A percentile compares a stretch with the other conserved stretches of the same genome.
Evolutionary conservation across 352 stramenopile species (phyloP).

Genomic region (Globisporangium rhizosaccharum): DNA sequence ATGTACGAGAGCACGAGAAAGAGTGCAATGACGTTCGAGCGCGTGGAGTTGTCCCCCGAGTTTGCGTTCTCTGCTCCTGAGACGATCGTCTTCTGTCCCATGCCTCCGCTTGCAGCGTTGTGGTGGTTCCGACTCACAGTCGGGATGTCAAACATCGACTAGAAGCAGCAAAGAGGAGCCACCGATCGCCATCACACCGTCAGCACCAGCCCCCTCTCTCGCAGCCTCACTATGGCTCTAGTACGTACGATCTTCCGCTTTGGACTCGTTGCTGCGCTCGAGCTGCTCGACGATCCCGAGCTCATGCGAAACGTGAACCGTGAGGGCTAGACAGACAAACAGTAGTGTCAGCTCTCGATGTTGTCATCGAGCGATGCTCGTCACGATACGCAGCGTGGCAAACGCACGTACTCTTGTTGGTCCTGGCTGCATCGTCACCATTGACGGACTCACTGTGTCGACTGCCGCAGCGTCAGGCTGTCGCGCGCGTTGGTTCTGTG

Average conservation of each 20-base stretch:
- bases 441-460: constrained; percentile 1
- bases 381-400: neutral
- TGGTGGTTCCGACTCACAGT: constrained; percentile 9
- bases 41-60: constrained; percentile 5
- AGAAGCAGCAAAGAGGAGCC: neutral
- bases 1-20: constrained; percentile 56
- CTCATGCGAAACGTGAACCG: constrained; percentile 4
- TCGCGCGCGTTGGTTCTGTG: neutral
- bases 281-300: constrained; percentile 9
- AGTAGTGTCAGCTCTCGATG: neutral
- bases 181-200: neutral
- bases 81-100: constrained; percentile 27
- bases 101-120: constrained; percentile 13
- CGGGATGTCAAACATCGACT: constrained; percentile 31
- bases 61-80: constrained; percentile 17
- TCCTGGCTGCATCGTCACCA: constrained; percentile 4
- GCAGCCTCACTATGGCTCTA: too few species aligned
- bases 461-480: neutral
- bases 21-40: constrained; percentile 33
- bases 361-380: too few species aligned
- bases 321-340: constrained; percentile 1
- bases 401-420: neutral
- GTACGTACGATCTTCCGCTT: neutral
- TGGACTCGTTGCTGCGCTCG: constrained; percentile 2
- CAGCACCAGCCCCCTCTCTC: neutral